phyloP scores from a whole-genome alignment of 257 asterid species.

The Rhazya stricta region DNA sequence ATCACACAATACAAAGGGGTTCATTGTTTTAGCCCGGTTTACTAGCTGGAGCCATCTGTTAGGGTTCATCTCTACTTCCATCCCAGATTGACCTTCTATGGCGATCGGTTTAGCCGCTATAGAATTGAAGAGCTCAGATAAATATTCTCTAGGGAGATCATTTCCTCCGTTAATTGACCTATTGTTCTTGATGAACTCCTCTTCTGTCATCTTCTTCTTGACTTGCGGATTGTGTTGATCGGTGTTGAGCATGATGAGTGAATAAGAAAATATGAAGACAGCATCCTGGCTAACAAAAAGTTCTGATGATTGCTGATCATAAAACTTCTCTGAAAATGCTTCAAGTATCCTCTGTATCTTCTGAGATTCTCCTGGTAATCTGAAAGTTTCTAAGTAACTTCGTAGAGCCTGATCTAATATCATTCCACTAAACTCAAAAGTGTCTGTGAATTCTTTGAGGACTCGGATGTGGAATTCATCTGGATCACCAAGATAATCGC shows the following conservation, averaged over 20 bases:
- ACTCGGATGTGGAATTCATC: conserved; percentile 67
- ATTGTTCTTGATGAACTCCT: conserved; percentile 78
- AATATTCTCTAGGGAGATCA: conserved; percentile 87
- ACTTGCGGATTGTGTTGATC: conserved; percentile 96
- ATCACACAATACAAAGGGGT: conserved; percentile 52
- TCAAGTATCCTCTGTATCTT: conserved; percentile 85
- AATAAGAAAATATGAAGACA: conserved; percentile 70
- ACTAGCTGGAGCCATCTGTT: conserved; percentile 81
- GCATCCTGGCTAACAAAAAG: conserved; percentile 72
- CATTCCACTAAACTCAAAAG: conserved; percentile 78
- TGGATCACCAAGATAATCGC: conserved; percentile 86
- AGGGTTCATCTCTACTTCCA: conserved; percentile 60
- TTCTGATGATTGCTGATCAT: conserved; percentile 82
- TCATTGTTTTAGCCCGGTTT: conserved; percentile 50
- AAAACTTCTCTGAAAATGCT: conserved; percentile 86
- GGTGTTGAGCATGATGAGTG: conserved; percentile 89
- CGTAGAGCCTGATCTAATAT: conserved; percentile 62
- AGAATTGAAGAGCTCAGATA: conserved; percentile 77
- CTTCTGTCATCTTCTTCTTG: conserved; percentile 94
- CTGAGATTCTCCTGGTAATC: conserved; percentile 90
- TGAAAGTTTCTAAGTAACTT: conserved; percentile 64
- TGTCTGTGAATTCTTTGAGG: conserved; percentile 66
- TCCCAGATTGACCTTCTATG: conserved; percentile 30
- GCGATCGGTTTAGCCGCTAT: conserved; percentile 58
- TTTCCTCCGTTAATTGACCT: conserved; percentile 73